These are phyloP conservation scores for Xerophyta viscosa DNA, from an alignment of 106 monocot species.

Conservation along the genomic window DNA sequence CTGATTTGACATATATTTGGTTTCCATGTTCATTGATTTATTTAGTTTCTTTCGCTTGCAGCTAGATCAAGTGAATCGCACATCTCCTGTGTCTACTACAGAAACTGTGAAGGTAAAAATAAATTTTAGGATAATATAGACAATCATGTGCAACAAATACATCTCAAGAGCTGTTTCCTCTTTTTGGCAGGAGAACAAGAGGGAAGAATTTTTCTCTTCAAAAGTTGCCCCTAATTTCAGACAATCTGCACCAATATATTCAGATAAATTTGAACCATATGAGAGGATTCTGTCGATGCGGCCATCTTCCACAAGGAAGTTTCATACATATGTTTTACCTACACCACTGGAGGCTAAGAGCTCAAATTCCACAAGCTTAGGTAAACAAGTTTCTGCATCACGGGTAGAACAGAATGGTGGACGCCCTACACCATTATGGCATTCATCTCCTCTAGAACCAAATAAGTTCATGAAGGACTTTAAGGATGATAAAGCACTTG, in stretches of 20 bases:
- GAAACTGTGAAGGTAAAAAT: slow-evolving; percentile 25
- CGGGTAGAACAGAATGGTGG: slow-evolving; percentile 11
- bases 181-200: slow-evolving; percentile 42
- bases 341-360: slow-evolving; percentile 57
- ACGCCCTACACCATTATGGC: slow-evolving; percentile 26
- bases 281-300: slow-evolving; percentile 39
- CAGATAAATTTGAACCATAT: slow-evolving; percentile 40
- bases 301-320: slow-evolving; percentile 48
- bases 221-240: slow-evolving; percentile 25
- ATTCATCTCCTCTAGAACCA: slow-evolving; percentile 50
- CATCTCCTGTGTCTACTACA: background rate
- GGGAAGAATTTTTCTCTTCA: slow-evolving; percentile 21
- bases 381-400: slow-evolving; percentile 9
- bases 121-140: too few relatives aligned
- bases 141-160: too few relatives aligned
- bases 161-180: too few relatives aligned
- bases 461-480: slow-evolving; percentile 20
- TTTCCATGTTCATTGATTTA: too few relatives aligned
- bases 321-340: slow-evolving; percentile 64
- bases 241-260: slow-evolving; percentile 70
- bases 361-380: slow-evolving; percentile 12
- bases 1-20: too few relatives aligned
- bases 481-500: slow-evolving; percentile 22
- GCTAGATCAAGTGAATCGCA: slow-evolving; percentile 26
- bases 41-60: slow-evolving; percentile 18